These are phyloP conservation scores for Myxozyma udenii DNA, from an alignment of 805 yeast species.

Conservation along the genomic window DNA sequence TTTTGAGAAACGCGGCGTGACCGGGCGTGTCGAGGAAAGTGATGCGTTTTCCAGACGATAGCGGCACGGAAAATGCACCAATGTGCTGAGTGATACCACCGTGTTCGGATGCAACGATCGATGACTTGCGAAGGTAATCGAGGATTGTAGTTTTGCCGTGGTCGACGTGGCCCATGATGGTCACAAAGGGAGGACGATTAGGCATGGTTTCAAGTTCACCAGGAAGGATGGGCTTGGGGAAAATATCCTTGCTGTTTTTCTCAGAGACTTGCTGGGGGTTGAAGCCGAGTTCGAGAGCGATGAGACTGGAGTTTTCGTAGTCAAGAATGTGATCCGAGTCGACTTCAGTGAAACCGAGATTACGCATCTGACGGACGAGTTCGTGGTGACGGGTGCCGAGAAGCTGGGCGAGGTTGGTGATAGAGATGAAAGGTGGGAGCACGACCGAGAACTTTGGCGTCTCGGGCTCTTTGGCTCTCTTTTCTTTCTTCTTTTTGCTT, in stretches of 20 bases:
- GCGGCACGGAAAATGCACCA: constrained; percentile 89
- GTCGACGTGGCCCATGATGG: constrained; percentile 98
- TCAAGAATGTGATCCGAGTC: constrained; percentile 69
- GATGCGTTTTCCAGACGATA: constrained; percentile 73
- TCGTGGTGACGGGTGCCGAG: constrained; percentile 62
- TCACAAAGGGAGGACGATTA: constrained; percentile 87
- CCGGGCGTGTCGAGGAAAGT: constrained; percentile 98
- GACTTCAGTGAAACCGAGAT: constrained; percentile 62
- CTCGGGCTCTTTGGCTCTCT: neutral
- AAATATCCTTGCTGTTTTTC: constrained; percentile 38
- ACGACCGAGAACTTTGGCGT: neutral
- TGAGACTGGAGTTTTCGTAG: constrained; percentile 75
- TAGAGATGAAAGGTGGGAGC: constrained; percentile 51
- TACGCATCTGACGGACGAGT: constrained; percentile 55
- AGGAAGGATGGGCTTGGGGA: constrained; percentile 38
- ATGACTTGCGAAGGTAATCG: constrained; percentile 79
- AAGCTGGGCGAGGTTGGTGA: constrained; percentile 72
- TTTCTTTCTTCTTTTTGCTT: neutral
- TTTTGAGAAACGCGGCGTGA: constrained; percentile 91
- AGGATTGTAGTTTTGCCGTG: constrained; percentile 96
- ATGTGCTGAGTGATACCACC: constrained; percentile 98
- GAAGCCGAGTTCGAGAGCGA: constrained; percentile 86
- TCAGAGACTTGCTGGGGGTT: constrained; percentile 40
- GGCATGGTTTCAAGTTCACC: constrained; percentile 48
- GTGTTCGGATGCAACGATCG: constrained; percentile 77